Evolutionary conservation across 225 moss, liverwort and hornwort species (phyloP), one percentile per base, ranked within the genome.

Genomic region (Marchantia polymorpha): DNA sequence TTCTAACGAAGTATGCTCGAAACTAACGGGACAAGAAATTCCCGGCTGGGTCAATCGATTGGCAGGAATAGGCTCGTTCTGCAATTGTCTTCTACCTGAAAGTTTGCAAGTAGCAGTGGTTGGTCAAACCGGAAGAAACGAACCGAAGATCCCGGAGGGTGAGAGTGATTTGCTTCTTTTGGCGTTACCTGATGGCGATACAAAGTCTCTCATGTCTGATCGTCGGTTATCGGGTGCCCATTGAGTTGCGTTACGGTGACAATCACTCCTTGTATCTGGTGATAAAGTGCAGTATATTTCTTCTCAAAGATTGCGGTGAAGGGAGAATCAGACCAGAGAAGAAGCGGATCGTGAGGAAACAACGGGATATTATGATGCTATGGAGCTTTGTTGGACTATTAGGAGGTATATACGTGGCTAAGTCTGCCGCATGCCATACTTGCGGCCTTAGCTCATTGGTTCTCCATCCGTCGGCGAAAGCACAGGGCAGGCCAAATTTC

Each of bases 1-100:
- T 66, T 89, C 96, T 5, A 91, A 89, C 13, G 96, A 96, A 70
- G 84, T 96, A 53, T 94, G 94, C 70, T 14, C 59, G 63, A 87
- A 88, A 39, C 64, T 96, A 68, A 92, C 92, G 6, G 87, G 93
- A 8, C 84, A 85, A 53, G 26, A 88, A 11, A 93, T 93, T 64
- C 96, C 96, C 3, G 86, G 91, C 10, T 96, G 96, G 94, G 91
- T 96, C 6, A 96, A 96, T 75, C 86, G 96, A 64, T 89, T 96
- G 46, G 96, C 96, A 11, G 86, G 96, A 63, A 89, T 96, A 64
- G 88, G 86, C 14, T 86, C 79, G 77, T 78, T 84, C 25, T 96
- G 96, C 80, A 96, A 91, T 77, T 96, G 96, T 80, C 84, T 96
- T 69, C 77, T 96, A 39, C 96, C 94, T n/a, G 93, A 96, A 81